Evolutionary conservation across 345 rosid species (phyloP).

Genomic region (Iberis pinnata): DNA sequence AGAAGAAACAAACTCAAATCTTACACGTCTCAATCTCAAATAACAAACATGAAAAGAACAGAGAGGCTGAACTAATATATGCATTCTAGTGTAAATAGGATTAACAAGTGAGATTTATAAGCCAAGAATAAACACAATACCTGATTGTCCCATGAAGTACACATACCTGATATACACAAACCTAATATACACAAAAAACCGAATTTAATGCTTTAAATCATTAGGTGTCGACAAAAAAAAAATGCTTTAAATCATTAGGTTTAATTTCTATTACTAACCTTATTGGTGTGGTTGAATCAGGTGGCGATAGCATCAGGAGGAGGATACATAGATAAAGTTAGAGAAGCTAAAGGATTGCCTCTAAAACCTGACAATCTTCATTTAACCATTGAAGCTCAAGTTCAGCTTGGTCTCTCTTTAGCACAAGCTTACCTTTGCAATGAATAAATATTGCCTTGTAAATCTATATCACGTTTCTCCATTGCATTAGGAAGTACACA

Average conservation of each 20-base stretch:
- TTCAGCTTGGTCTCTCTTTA: constrained; percentile 56
- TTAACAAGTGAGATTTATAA: too few relatives aligned
- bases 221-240: too few relatives aligned
- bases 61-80: too few relatives aligned
- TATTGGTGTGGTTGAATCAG: constrained; percentile 33
- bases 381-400: constrained; percentile 63
- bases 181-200: too few relatives aligned
- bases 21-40: too few relatives aligned
- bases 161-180: too few relatives aligned
- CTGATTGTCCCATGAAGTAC: too few relatives aligned
- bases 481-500: constrained; percentile 70
- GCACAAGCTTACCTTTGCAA: constrained; percentile 68
- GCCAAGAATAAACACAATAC: too few relatives aligned
- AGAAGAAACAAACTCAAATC: too few relatives aligned
- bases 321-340: constrained; percentile 50
- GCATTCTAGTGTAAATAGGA: too few relatives aligned
- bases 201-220: too few relatives aligned
- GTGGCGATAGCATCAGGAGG: constrained; percentile 79
- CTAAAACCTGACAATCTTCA: constrained; percentile 68
- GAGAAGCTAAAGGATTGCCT: constrained; percentile 67
- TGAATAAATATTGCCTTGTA: constrained; percentile 70
- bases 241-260: not conserved
- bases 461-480: constrained; percentile 59
- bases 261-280: not conserved
- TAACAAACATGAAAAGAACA: too few relatives aligned